phyloP scores from a whole-genome alignment of 164 flowering plant species.

The Piper longum region DNA sequence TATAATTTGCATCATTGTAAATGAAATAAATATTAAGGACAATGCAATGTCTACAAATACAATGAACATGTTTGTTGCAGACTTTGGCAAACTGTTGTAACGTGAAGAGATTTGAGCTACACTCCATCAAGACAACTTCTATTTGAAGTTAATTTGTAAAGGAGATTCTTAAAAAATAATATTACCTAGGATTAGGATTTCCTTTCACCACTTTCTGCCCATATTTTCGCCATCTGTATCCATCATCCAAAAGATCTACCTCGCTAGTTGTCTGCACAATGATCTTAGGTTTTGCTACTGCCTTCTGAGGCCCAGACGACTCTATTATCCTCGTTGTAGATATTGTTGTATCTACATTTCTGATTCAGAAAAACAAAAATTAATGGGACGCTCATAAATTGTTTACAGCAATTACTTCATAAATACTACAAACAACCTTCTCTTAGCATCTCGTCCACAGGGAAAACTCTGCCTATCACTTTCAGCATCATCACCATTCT shows the following conservation, averaged over 20 bases:
- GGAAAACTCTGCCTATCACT: conserved; percentile 25
- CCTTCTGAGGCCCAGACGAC: conserved; percentile 32
- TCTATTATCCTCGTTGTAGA: conserved; percentile 23
- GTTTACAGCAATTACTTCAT: conserved; percentile 1
- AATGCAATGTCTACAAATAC: too few relatives aligned
- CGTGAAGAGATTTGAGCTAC: too few relatives aligned
- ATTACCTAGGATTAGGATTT: conserved; percentile 84
- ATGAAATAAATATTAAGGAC: too few relatives aligned
- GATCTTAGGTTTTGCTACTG: conserved; percentile 70
- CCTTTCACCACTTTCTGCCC: conserved; percentile 99
- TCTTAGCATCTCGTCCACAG: conserved; percentile 68
- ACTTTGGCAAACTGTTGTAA: too few relatives aligned
- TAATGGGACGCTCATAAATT: neutral
- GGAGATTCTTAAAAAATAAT: neutral
- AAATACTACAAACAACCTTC: conserved; percentile 28
- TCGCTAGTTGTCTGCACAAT: conserved; percentile 95
- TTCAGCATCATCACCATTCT: conserved; percentile 33
- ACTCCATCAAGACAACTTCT: too few relatives aligned
- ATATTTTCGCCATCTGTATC: conserved; percentile 95
- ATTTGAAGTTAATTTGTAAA: too few relatives aligned
- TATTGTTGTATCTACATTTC: conserved; percentile 31
- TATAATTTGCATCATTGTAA: neutral
- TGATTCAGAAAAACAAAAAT: conserved; percentile 13
- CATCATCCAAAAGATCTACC: conserved; percentile 96
- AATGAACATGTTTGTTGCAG: too few relatives aligned